Base-by-base conservation (phyloP, 768 basidiomycete species). In the Rhizopogon roseolus region DNA sequence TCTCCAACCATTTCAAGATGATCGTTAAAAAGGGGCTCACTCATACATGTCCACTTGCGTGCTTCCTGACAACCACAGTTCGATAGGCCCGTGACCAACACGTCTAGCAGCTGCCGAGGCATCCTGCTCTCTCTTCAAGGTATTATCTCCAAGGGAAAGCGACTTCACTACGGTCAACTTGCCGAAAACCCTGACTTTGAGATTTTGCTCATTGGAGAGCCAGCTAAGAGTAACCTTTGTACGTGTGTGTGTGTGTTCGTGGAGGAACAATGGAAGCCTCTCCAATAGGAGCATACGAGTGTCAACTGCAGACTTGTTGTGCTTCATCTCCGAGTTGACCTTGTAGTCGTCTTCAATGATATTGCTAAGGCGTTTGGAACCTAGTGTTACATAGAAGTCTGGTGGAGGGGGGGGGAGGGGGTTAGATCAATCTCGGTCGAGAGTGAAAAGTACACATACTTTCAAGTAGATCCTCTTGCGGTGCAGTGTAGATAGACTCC, bases 401-500 rank as follows among this genome's bases (percentile, higher is more conserved):
- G 55, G 34, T 36, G 34, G 34, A n/a, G n/a, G n/a, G n/a, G n/a
- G n/a, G n/a, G n/a, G n/a, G n/a, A n/a, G 32, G 7, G 7, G 10
- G 9, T 49, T 4, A 39, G 10, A 48, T 57, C 14, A 50, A 37
- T 38, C 4, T 28, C 8, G 11, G 6, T 37, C 16, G 29, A 2
- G 43, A 54, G 16, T 41, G 5, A 34, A 28, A 38, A 17, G 8
- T 64, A 53, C 57, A 90, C 86, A 51, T 57, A 90, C 86, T 79
- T 82, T 98, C 96, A 10, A 98, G 75, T 7, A 92, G 76, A 60
- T 96, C 93, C 66, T 98, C 95, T 68, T 96, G 90, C 0, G 91
- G 89, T 8, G 88, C 90, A 2, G 80, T 81, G 63, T 86, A 90
- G 14, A 96, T 73, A 2, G 79, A 77, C 42, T 85, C 84, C 5